A percentile compares a stretch with the other conserved stretches of the same genome.
Conservation (phyloP, 1,284 basidiomycete species). For the Leccinum fuscescens region DNA sequence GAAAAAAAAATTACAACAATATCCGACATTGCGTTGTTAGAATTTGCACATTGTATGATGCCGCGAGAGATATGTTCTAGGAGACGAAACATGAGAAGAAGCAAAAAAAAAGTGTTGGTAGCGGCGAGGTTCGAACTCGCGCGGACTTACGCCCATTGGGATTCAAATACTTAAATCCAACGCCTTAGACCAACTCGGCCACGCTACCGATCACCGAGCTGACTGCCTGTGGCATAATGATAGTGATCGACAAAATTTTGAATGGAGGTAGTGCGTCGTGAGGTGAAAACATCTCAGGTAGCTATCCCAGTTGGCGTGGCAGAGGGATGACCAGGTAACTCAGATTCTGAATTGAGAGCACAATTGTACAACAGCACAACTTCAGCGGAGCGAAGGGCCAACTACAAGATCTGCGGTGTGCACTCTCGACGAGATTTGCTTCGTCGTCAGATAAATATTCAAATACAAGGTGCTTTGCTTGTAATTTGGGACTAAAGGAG, state of each 20-base stretch:
- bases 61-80: not conserved
- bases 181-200: conserved; percentile 82
- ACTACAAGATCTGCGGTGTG: not conserved
- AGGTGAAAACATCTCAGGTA: not conserved
- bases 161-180: conserved; percentile 76
- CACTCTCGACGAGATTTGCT: not conserved
- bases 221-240: not conserved
- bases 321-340: not conserved
- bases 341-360: not conserved
- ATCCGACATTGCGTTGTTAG: not conserved
- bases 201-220: conserved; percentile 52
- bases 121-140: conserved; percentile 83
- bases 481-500: conserved; percentile 12
- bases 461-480: conserved; percentile 15
- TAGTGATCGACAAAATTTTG: not conserved
- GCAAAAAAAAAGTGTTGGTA: conserved; percentile 45
- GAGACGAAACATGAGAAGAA: not conserved
- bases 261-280: not conserved
- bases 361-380: not conserved
- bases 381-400: not conserved
- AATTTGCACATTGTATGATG: not conserved
- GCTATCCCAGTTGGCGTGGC: not conserved
- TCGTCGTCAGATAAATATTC: conserved; percentile 6
- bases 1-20: not conserved
- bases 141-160: conserved; percentile 75